A percentile compares a stretch with the other conserved stretches of the same genome.
Conservation (phyloP, 2,329 filamentous ascomycete genomes). For the Diaporthe velutina region DNA sequence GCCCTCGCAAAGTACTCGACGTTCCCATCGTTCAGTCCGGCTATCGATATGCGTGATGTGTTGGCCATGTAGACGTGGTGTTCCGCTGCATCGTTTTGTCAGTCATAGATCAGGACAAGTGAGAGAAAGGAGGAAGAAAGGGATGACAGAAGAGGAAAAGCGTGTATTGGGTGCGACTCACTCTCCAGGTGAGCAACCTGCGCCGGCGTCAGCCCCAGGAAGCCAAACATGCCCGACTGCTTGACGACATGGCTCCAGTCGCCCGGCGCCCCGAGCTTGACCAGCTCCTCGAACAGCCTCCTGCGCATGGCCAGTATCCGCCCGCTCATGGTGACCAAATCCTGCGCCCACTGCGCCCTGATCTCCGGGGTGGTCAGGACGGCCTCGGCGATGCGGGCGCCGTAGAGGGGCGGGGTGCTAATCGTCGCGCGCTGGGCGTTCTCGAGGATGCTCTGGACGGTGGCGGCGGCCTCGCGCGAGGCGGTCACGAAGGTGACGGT, state of each 20-base stretch:
- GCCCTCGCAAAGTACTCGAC: conserved; percentile 49
- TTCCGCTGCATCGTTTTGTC: conserved; percentile 44
- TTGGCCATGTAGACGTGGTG: conserved; percentile 55
- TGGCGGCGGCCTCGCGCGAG: conserved; percentile 37
- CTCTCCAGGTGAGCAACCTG: conserved; percentile 57
- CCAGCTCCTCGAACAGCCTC: conserved; percentile 50
- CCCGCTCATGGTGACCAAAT: conserved; percentile 53
- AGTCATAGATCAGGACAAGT: conserved; percentile 2
- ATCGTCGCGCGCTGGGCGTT: conserved; percentile 51
- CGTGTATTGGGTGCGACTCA: conserved; percentile 34
- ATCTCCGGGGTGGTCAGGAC: conserved; percentile 49
- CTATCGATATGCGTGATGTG: conserved; percentile 55
- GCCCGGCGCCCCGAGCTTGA: conserved; percentile 49
- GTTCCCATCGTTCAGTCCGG: conserved; percentile 53
- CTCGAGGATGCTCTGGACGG: conserved; percentile 47
- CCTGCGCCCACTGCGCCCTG: conserved; percentile 49
- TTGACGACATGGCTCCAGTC: conserved; percentile 53
- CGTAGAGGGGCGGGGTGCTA: conserved; percentile 52
- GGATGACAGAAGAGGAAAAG: neutral
- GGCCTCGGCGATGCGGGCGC: conserved; percentile 50
- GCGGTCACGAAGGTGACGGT: conserved; percentile 46
- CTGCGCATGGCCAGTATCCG: conserved; percentile 52
- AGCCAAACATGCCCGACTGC: conserved; percentile 57
- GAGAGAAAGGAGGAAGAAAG: neutral
- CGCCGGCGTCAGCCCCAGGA: conserved; percentile 61